Percentiles rank a stretch among this genome's conserved stretches.
These are phyloP conservation scores for Paragyromitra xinjiangensis DNA, from an alignment of 495 filamentous ascomycete genomes.

Conservation along the genomic window DNA sequence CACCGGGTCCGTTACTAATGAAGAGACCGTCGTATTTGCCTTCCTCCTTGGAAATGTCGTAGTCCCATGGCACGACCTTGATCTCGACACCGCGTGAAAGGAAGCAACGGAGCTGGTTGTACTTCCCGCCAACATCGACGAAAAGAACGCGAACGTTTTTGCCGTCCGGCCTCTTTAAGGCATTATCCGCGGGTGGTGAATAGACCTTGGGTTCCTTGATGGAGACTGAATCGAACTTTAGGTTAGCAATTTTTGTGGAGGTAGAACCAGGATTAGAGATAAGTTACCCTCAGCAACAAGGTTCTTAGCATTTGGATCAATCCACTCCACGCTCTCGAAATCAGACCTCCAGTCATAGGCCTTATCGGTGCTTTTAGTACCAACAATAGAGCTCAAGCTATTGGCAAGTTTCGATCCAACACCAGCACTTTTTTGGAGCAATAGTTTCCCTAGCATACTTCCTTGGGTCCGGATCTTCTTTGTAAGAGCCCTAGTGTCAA, in stretches of 20 bases:
- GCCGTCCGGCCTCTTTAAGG: constrained; percentile 85
- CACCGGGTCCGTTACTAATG: constrained; percentile 96
- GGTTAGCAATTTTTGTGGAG: constrained; percentile 7
- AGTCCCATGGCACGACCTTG: constrained; percentile 77
- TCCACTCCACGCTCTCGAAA: constrained; percentile 84
- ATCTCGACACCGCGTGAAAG: constrained; percentile 92
- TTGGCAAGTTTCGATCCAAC: constrained; percentile 47
- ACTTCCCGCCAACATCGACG: constrained; percentile 96
- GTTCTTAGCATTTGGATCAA: constrained; percentile 89
- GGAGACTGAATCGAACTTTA: constrained; percentile 67
- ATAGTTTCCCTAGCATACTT: constrained; percentile 93
- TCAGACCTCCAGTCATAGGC: constrained; percentile 68
- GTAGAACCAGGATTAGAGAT: neutral
- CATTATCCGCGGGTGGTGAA: constrained; percentile 70
- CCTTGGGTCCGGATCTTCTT: constrained; percentile 92
- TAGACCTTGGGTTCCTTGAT: constrained; percentile 82
- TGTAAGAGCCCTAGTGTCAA: constrained; percentile 92
- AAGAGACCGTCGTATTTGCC: constrained; percentile 86
- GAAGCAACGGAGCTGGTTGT: constrained; percentile 94
- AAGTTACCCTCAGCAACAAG: constrained; percentile 90
- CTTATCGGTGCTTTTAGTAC: constrained; percentile 48
- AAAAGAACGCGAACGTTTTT: constrained; percentile 85
- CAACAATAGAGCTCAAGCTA: constrained; percentile 53
- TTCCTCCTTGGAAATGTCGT: constrained; percentile 81
- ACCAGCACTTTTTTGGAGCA: constrained; percentile 67